A percentile compares a stretch with the other conserved stretches of the same genome.
phyloP scores from a whole-genome alignment of 805 yeast genomes.

The Teunomyces gatunensis region DNA sequence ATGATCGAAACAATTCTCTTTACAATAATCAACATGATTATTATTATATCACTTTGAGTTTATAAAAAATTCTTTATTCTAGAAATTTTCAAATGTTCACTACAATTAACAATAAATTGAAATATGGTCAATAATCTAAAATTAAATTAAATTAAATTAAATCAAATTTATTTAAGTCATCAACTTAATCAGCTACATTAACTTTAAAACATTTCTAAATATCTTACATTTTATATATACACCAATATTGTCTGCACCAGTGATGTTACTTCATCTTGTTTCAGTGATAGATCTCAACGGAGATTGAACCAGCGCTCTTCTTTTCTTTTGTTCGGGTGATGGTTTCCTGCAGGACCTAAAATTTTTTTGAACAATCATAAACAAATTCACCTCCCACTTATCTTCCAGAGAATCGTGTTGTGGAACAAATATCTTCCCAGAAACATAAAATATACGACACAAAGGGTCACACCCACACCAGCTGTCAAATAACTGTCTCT shows the following conservation, averaged over 20 bases:
- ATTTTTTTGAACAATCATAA: constrained; percentile 1
- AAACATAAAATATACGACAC: neutral
- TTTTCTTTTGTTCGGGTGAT: neutral
- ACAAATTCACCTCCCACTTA: neutral
- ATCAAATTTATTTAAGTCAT: too few species aligned
- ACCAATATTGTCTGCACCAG: neutral
- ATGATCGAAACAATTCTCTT: too few species aligned
- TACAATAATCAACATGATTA: too few species aligned
- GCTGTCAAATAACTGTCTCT: neutral
- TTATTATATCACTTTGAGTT: too few species aligned
- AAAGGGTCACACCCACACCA: neutral
- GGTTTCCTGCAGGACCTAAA: neutral
- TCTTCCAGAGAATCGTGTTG: neutral
- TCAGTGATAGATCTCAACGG: neutral
- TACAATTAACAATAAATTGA: too few species aligned
- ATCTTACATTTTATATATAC: neutral
- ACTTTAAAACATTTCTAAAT: too few species aligned
- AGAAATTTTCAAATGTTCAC: too few species aligned
- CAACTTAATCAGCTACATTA: too few species aligned
- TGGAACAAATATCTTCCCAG: neutral
- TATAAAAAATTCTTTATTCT: too few species aligned
- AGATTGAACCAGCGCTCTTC: neutral
- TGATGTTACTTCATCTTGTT: neutral
- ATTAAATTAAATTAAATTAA: too few species aligned
- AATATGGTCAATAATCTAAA: too few species aligned